These are phyloP conservation scores for Fraxinus excelsior DNA, from an alignment of 257 asterid species.

Conservation along the genomic window DNA sequence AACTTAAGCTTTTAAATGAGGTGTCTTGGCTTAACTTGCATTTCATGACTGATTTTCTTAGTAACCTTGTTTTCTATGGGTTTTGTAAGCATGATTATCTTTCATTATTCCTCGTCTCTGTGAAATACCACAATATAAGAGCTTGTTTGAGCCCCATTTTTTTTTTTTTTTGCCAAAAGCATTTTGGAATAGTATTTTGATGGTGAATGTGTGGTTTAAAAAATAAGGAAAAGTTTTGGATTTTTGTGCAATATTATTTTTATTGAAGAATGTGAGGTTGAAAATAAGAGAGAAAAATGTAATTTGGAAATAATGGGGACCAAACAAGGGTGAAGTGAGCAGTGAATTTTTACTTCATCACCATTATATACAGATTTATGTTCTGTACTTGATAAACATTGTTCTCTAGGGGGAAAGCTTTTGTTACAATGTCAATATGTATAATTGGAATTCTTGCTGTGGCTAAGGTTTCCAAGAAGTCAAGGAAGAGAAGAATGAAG, in stretches of 20 bases:
- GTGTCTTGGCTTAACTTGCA: background rate
- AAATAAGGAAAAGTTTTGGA: no score
- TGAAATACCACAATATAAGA: background rate
- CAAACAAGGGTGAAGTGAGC: background rate
- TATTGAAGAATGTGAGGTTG: no score
- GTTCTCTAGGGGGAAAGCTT: slow-evolving; percentile 1
- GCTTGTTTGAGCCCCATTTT: no score
- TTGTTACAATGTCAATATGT: slow-evolving; percentile 18
- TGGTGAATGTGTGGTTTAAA: no score
- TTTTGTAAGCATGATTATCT: background rate
- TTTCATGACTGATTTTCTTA: background rate
- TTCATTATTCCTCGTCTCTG: background rate
- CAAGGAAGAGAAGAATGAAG: slow-evolving; percentile 64
- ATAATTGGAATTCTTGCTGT: slow-evolving; percentile 28
- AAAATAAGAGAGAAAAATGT: no score
- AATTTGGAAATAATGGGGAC: no score
- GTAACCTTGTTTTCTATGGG: background rate
- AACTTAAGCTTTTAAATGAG: background rate
- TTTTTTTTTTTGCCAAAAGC: no score
- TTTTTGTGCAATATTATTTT: no score
- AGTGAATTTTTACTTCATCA: slow-evolving; percentile 3
- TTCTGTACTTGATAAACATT: background rate
- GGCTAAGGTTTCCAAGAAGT: slow-evolving; percentile 76
- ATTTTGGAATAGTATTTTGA: no score
- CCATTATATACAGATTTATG: background rate